These are phyloP conservation scores for Citrullus mucosospermus DNA, from an alignment of 306 rosid species.

Conservation along the genomic window DNA sequence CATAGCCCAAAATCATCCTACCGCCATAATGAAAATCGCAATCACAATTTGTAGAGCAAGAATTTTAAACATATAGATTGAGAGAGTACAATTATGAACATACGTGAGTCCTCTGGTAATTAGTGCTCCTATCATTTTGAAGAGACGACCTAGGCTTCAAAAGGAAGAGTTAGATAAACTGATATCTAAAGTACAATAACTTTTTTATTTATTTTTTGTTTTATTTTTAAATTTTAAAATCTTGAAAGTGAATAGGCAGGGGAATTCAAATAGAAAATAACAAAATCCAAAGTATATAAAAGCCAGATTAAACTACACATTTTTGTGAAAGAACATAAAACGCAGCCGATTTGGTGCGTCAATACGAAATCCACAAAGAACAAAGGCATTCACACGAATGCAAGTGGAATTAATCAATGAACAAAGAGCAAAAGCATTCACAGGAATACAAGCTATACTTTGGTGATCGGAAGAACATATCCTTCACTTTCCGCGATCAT, in stretches of 20 bases:
- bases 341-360: no score
- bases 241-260: background rate
- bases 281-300: background rate
- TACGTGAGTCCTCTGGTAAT: slow-evolving; percentile 81
- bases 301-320: background rate
- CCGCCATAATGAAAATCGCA: slow-evolving; percentile 2
- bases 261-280: background rate
- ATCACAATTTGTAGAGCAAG: background rate
- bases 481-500: background rate
- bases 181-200: background rate
- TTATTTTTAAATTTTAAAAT: background rate
- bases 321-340: background rate
- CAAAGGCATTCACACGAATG: background rate
- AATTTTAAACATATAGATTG: background rate
- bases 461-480: background rate
- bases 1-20: slow-evolving; percentile 88
- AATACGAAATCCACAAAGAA: background rate
- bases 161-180: background rate
- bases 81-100: slow-evolving; percentile 16
- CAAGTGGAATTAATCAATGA: background rate
- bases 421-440: background rate
- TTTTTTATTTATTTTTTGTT: background rate
- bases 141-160: slow-evolving; percentile 24
- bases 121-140: slow-evolving; percentile 80
- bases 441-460: background rate